Evolutionary conservation across 1,284 basidiomycete species (phyloP), one percentile per base, ranked within the genome.

Genomic region (Sutorius eximius): DNA sequence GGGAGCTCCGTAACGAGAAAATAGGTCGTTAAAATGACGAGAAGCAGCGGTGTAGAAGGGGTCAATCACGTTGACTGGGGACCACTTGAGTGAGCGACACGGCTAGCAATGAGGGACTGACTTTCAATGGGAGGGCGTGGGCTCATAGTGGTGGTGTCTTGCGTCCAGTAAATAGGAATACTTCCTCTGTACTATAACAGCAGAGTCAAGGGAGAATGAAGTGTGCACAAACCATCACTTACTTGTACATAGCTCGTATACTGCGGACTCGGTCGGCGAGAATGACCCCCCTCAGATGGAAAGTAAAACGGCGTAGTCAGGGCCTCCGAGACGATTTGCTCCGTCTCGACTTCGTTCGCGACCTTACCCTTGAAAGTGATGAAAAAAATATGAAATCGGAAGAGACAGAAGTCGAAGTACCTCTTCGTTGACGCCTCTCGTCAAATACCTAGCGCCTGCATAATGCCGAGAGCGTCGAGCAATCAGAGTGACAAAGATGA

Each of bases 271-370:
- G 88, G 86, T 1, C 81, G 75, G 27, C 85, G 75, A 45, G 66
- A 73, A 45, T 65, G 72, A 52, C 61, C 68, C 32, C 66, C 71
- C 11, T 68, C 65, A 1, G 62, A 71, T 16, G 88, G 85, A 67
- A 81, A 87, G 65, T 93, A 91, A 69, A 96, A 95, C 0, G 94
- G 85, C 0, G 95, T 99, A 0, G 94, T 96, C 8, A 95, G 72
- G 0, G 93, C 91, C 68, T 99, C 96, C 3, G 90, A 93, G 1
- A 99, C 95, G 50, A 99, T 97, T 68, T 99, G 97, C 67, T 99
- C 97, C 0, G 95, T 98, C 73, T 99, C 97, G 3, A 99, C 97
- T 72, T 99, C 97, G 66, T 99, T 99, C 1, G 96, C 97, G 2
- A 99, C 97, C 67, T 98, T 93, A 2, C 97, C 97, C 91, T 95